Evolutionary conservation across 257 asterid genomes (phyloP).

Genomic region (Verbascum thapsus): DNA sequence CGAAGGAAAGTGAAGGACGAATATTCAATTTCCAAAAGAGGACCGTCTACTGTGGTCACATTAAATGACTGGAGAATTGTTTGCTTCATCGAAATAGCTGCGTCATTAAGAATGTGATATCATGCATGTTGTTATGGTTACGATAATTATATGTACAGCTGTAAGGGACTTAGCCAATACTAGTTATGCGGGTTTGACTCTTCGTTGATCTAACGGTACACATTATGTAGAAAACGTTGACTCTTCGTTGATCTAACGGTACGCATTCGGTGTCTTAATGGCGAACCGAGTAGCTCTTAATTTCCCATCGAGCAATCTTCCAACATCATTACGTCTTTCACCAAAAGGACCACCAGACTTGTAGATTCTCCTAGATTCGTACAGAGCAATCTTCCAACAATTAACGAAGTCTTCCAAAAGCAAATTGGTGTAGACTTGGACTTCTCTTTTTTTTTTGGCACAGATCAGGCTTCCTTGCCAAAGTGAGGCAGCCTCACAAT

Average conservation of each 20-base stretch:
- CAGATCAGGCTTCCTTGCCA: not conserved
- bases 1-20: not conserved
- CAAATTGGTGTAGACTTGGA: constrained; percentile 4
- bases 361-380: too few relatives aligned
- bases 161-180: not conserved
- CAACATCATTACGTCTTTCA: too few relatives aligned
- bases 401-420: not conserved
- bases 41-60: not conserved
- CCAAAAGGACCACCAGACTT: too few relatives aligned
- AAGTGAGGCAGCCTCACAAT: not conserved
- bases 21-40: not conserved
- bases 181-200: not conserved
- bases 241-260: not conserved
- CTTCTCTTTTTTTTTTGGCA: too few relatives aligned
- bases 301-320: too few relatives aligned
- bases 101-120: not conserved
- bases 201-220: not conserved
- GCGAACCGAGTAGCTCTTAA: too few relatives aligned
- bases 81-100: not conserved
- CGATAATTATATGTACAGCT: not conserved
- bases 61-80: not conserved
- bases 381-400: too few relatives aligned
- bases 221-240: too few relatives aligned
- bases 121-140: not conserved
- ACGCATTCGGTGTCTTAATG: too few relatives aligned